Evolutionary conservation across 768 basidiomycete genomes (phyloP).

Genomic region (Vararia minispora): DNA sequence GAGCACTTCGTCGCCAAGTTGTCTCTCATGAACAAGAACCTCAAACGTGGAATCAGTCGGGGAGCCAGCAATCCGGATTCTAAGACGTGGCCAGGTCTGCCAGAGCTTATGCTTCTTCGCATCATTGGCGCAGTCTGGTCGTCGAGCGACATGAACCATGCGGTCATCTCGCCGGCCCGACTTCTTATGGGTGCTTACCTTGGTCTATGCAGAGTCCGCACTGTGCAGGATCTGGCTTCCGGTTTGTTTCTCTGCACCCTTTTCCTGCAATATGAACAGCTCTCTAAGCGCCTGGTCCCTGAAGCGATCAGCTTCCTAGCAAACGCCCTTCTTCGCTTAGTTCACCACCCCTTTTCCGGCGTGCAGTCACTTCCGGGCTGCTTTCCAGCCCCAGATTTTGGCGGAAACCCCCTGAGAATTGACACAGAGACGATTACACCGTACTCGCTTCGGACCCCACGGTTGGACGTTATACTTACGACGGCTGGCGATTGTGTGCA

Average conservation of each 20-base stretch:
- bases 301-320: conserved; percentile 80
- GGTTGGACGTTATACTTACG: conserved; percentile 34
- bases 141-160: conserved; percentile 88
- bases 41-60: conserved; percentile 67
- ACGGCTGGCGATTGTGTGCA: conserved; percentile 36
- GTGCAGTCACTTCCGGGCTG: conserved; percentile 45
- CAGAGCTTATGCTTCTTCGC: conserved; percentile 76
- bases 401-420: conserved; percentile 34
- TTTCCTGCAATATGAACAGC: conserved; percentile 70
- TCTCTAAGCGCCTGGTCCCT: conserved; percentile 82
- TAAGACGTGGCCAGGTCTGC: conserved; percentile 80
- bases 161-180: conserved; percentile 77
- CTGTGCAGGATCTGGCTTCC: conserved; percentile 61
- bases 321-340: conserved; percentile 60
- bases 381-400: conserved; percentile 66
- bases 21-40: conserved; percentile 86
- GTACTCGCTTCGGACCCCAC: conserved; percentile 30
- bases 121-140: conserved; percentile 81
- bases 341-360: conserved; percentile 45
- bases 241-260: conserved; percentile 87
- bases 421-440: conserved; percentile 27
- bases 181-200: conserved; percentile 90
- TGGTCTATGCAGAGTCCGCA: conserved; percentile 69
- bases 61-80: conserved; percentile 50
- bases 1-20: conserved; percentile 75